Base-by-base conservation (phyloP, 2,329 filamentous ascomycete genomes). In the Colletotrichum karsti region DNA sequence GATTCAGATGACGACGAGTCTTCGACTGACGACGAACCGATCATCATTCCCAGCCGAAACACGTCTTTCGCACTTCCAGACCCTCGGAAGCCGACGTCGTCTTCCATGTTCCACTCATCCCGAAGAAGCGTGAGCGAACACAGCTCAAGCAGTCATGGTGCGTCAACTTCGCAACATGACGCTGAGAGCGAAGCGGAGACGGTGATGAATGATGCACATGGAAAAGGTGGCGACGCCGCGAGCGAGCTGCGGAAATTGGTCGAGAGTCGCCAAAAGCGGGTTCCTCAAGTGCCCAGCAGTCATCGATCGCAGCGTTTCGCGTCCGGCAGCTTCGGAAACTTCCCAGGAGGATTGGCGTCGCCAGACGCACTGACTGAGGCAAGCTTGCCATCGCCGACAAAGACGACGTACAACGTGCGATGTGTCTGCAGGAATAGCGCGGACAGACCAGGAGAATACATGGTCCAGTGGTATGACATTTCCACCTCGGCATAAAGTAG, bases 21-120 rank as follows among this genome's bases (percentile, higher is more conserved):
- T 1, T 90, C 88, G 0, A 85, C 84, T 4, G 89, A 91, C 69
- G 89, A 91, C 60, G 89, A 91, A 63, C 88, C 87, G 12, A 91
- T 91, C 68, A 84, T 91, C 55, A 88, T 91, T 41, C 88, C 89
- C 30, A 90, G 88, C 74, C 83, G 88, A 46, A 87, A 84, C 68
- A 81, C 82, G 4, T 90, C 88, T 1, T 91, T 90, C 75, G 85
- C 83, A 2, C 77, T 89, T 7, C 87, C 87, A 0, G 85, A 88
- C 60, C 85, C 87, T 1, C 77, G 81, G 30, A 85, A 83, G 69
- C 84, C 86, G 4, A 81, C 83, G 3, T 72, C 77, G 7, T 81
- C 81, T 2, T 82, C 84, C 46, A 82, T 85, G 22, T 84, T 85
- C 33, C 82, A 85, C 70, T 79, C 78, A 5, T 81, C 82, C 2